Base-by-base conservation (phyloP, 805 yeast species). In the Candida sakaeoensis region DNA sequence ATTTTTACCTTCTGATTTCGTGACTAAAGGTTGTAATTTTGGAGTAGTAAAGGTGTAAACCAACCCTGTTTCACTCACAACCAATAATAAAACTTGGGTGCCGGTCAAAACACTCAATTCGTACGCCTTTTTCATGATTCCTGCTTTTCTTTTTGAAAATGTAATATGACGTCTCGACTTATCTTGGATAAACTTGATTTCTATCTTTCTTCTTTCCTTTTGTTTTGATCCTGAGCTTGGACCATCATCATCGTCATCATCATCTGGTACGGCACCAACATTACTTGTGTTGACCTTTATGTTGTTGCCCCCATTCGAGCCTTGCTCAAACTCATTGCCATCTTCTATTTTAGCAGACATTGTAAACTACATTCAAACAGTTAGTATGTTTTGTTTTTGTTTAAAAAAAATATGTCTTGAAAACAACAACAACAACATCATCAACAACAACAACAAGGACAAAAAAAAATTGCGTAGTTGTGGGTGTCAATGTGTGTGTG, bases 1-100 rank as follows among this genome's bases (percentile, higher is more conserved):
- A 64, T 90, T 90, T 64, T 93, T 90, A 51, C 99, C 99, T 68
- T 93, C 99, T 38, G 95, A 84, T 65, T 91, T 90, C 30, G 98
- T 93, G 39, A 93, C 99, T 53, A 93, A 77, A 7, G 99, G 99
- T 68, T 93, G 98, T 58, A 93, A 80, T 66, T 93, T 93, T 43
- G 99, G 99, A n/a, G 99, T 93, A 42, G 98, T 91, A 63, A 93
- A 93, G 15, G 99, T 93, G 66, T 93, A 93, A 40, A 93, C 99
- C 47, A 93, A 79, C 12, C 99, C 99, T n/a, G 99, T 93, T 64
- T 93, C 99, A 39, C 95, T 84, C 22, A 93, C 99, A 41, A 93
- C 99, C 52, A 93, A 77, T 44, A 93, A 72, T 48, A 93, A 75
- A 21, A 93, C 98, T 65, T 93, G 99, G 23, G 99, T 93, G 42